These are phyloP conservation scores for Colletotrichum sp. DNA, from an alignment of 2,329 filamentous ascomycete genomes.

Conservation along the genomic window DNA sequence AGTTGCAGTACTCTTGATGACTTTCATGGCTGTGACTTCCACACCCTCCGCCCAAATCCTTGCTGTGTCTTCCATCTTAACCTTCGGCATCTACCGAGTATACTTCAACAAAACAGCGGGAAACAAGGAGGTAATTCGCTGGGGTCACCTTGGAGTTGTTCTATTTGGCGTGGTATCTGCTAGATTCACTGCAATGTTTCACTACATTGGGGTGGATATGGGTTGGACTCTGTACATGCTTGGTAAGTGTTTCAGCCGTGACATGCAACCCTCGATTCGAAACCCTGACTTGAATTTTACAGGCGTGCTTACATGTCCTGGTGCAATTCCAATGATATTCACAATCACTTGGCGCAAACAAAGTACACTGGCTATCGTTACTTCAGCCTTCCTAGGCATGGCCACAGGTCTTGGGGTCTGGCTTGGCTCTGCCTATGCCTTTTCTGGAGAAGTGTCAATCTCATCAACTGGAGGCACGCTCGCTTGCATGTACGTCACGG, in stretches of 20 bases:
- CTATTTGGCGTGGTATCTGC: conserved; percentile 56
- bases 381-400: conserved; percentile 54
- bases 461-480: conserved; percentile 50
- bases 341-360: conserved; percentile 33
- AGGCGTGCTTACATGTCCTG: background rate
- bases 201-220: conserved; percentile 58
- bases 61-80: conserved; percentile 56
- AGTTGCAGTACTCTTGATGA: conserved; percentile 68
- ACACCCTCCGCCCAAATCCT: conserved; percentile 57
- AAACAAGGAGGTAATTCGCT: conserved; percentile 53
- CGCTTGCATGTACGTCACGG: conserved; percentile 57
- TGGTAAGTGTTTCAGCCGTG: conserved; percentile 51
- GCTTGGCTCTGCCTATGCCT: conserved; percentile 49
- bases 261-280: background rate
- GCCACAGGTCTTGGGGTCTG: conserved; percentile 55
- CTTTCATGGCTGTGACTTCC: conserved; percentile 78
- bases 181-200: conserved; percentile 53
- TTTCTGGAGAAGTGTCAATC: conserved; percentile 52
- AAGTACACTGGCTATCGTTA: conserved; percentile 51
- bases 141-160: conserved; percentile 56
- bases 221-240: conserved; percentile 61
- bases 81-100: conserved; percentile 56
- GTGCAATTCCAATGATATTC: background rate
- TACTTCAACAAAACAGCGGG: conserved; percentile 51
- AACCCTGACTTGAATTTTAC: background rate